Base-by-base conservation (phyloP, 2,329 filamentous ascomycete species). In the Tolypocladium amazonense region DNA sequence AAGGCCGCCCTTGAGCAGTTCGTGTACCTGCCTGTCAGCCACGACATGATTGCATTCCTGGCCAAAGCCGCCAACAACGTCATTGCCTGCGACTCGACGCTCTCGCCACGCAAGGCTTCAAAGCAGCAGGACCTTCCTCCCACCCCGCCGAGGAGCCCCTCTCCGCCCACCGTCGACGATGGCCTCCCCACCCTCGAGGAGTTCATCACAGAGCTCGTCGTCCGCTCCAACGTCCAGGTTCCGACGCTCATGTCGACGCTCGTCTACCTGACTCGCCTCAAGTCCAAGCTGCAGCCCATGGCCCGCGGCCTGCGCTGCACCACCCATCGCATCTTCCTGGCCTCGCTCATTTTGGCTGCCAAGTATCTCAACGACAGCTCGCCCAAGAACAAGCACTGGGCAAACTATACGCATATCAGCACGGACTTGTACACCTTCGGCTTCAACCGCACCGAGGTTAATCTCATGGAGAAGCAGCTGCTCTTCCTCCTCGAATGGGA, bases 371-470 rank as follows among this genome's bases (percentile, higher is more conserved):
- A 99, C 75, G 94, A 97, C 81, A 96, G 92, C 62, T 97, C 92
- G 15, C 94, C 94, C 64, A 97, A 97, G 87, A 99, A 99, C 85
- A 97, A 97, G 86, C 94, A 99, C 82, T 99, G 94, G 94, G 92
- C 94, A 65, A 88, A 87, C 69, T 99, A 97, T 81, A 96, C 89
- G 62, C 79, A 87, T 68, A 87, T 96, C 67, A 88, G 81, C 73
- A 85, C 86, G 14, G 77, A 80, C 11, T 71, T 68, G 62, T 81
- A 78, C 71, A 84, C 81, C 70, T 99, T 97, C 70, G 90, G 92
- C 67, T 97, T 99, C 81, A 93, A 87, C 69, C 83, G 92, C 66
- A 94, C 90, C 41, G 94, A 99, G 77, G 94, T 99, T 69, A 99
- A 99, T 79, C 82, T 97, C 63, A 99, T 99, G 94, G 94, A 99